Evolutionary conservation across 495 filamentous ascomycete genomes (phyloP), one percentile per base, ranked within the genome.

Genomic region (Xylaria telfairii): DNA sequence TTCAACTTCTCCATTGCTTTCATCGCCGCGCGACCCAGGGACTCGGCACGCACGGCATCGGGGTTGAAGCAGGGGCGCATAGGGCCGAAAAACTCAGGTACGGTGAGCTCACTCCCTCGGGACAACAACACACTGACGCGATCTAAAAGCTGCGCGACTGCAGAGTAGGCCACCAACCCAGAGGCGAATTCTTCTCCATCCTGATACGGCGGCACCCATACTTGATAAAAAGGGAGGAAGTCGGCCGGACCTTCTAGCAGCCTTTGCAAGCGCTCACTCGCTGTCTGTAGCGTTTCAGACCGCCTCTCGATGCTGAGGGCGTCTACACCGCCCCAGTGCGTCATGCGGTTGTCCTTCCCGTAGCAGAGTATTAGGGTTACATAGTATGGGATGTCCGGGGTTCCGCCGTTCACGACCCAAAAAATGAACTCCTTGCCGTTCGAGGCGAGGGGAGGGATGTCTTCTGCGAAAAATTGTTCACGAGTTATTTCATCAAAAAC

Each of bases 41-140:
- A 10, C 59, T 69, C 67, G 57, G 67, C 67, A 13, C 67, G 67
- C n/a, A 63, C 13, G 15, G 67, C 21, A 32, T 61, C 67, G 7
- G 57, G 44, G 24, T 63, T 63, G 44, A 69, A 62, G 44, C 57
- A 69, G 19, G 56, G 67, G 2, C 28, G 67, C 32, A 6, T 26
- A 17, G 44, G 56, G 1, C 30, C 44, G 15, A 69, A 63, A 3
- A 63, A n/a, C 13, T 12, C n/a, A 9, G 17, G 8, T 2, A 2
- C 19, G 30, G 4, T 7, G 32, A 69, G 63, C 4, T 0, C 1
- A n/a, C n/a, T 2, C 10, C 4, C 7, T 54, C 57, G 5, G 19
- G 1, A 26, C 19, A 51, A n/a, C 41, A 21, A 42, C 0, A 5
- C 24, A 44, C 67, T 41, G 30, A 63, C 42, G 34, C 67, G 67